These are phyloP conservation scores for Cladorrhinum sp. DNA, from an alignment of 2,329 filamentous ascomycete genomes.

Conservation along the genomic window DNA sequence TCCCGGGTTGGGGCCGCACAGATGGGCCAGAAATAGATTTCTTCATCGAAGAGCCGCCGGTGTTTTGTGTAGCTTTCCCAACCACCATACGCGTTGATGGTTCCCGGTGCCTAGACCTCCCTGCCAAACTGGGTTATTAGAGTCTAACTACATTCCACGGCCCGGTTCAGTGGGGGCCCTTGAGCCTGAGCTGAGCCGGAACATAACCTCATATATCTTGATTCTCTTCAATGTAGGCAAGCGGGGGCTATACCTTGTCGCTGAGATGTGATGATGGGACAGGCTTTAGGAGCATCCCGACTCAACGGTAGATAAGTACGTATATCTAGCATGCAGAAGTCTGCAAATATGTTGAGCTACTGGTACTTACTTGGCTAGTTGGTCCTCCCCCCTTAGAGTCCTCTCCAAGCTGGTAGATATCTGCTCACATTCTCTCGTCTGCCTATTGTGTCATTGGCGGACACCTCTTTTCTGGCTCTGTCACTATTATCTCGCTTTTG, in stretches of 20 bases:
- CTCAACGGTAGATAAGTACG: background rate
- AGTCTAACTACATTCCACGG: too few relatives aligned
- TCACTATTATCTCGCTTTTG: background rate
- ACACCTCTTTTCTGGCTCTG: background rate
- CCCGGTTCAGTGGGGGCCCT: too few relatives aligned
- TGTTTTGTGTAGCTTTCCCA: background rate
- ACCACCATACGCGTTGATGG: background rate
- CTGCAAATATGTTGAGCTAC: background rate
- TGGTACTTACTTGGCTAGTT: background rate
- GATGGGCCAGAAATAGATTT: background rate
- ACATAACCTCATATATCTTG: background rate
- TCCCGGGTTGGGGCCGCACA: background rate
- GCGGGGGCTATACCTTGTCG: background rate
- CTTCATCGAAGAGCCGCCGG: background rate
- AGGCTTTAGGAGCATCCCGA: background rate
- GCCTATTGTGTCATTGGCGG: too few relatives aligned
- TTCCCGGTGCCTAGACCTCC: background rate
- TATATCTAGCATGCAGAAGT: slow-evolving; percentile 8
- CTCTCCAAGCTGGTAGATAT: background rate
- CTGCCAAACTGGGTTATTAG: too few relatives aligned
- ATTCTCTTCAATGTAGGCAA: background rate
- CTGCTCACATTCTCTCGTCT: too few relatives aligned
- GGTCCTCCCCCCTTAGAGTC: slow-evolving; percentile 1
- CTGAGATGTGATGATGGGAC: background rate
- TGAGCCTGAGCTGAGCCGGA: background rate